Conservation (phyloP, 768 basidiomycete genomes). For the Peribolospora baueri region DNA sequence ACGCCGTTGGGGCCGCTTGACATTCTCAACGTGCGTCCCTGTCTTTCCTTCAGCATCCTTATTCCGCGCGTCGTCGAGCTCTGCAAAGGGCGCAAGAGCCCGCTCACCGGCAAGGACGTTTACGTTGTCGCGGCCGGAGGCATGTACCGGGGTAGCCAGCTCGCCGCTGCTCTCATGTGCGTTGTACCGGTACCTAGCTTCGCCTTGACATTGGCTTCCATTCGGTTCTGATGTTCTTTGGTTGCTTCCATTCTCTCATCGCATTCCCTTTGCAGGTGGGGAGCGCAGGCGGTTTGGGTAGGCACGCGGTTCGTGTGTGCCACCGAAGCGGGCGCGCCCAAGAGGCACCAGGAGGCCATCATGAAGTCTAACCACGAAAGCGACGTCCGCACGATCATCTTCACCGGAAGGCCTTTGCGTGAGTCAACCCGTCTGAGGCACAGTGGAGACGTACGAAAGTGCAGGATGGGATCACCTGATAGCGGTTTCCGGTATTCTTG, state of each 20-base stretch:
- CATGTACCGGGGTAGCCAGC: slow-evolving; percentile 43
- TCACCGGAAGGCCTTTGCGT: slow-evolving; percentile 24
- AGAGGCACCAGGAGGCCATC: slow-evolving; percentile 1
- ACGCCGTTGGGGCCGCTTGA: no score
- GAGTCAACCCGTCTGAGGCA: no score
- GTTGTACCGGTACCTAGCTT: slow-evolving; percentile 64
- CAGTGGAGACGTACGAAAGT: no score
- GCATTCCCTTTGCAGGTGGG: neutral
- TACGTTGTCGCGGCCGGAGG: slow-evolving; percentile 82
- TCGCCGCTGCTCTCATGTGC: slow-evolving; percentile 46
- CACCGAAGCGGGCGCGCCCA: slow-evolving; percentile 8
- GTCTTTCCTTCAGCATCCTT: slow-evolving; percentile 26
- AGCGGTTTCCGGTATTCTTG: no score
- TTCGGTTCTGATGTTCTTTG: neutral
- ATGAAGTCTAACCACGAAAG: slow-evolving; percentile 35
- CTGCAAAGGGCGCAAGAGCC: slow-evolving; percentile 47
- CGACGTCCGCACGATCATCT: slow-evolving; percentile 61
- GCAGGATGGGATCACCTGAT: no score
- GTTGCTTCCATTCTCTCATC: neutral
- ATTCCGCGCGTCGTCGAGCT: slow-evolving; percentile 77
- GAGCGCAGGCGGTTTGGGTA: slow-evolving; percentile 45
- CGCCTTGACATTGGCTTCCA: slow-evolving; percentile 13
- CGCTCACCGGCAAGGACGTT: slow-evolving; percentile 57
- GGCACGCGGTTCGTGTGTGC: slow-evolving; percentile 9
- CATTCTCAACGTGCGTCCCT: no score